Base-by-base conservation (phyloP, 179 eudicot genomes). In the Vitellaria paradoxa region DNA sequence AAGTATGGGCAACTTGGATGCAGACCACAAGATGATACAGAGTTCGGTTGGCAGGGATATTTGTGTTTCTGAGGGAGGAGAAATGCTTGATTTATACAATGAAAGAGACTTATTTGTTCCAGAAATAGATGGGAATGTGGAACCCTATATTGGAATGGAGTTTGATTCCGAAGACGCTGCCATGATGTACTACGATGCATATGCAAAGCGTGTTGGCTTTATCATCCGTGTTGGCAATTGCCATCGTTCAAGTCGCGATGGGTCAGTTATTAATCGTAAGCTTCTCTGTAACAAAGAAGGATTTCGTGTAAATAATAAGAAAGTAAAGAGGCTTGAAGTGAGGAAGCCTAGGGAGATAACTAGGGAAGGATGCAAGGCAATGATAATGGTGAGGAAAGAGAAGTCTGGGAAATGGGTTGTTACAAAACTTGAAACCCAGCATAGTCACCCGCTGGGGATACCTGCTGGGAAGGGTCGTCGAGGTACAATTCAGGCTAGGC, bases 301-400 rank as follows among this genome's bases (percentile, higher is more conserved):
- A 11, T 79, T 75, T 68, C 77, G 84, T 75, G 57, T 68, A 68
- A 77, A 68, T 30, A 76, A 55, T 30, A 75, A 56, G 70, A 75
- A 75, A 57, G 20, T 30, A 47, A 88, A 87, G 67, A 63, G 77
- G 71, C 76, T 73, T 24, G 76, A 77, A 72, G 63, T 73, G 30
- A 74, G 76, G 53, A 71, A 78, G 49, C 64, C 65, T 1, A 78
- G 76, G 80, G 80, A 79, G 37, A 70, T 81, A 61, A 88, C 91
- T 26, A 73, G 91, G 68, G 91, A 87, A 8, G 90, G 91, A 17
- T 88, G 91, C 64, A 85, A 83, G 61, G 90, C 90, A 26, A 85
- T 78, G 83, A 11, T 88, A 15, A 76, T 85, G 45, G 85, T 88
- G n/a, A 88, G 87, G 70, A 85, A 83, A 18, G 77, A 75, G 24